Evolutionary conservation across 768 basidiomycete genomes (phyloP), one percentile per base, ranked within the genome.

Genomic region (Trametes maxima): DNA sequence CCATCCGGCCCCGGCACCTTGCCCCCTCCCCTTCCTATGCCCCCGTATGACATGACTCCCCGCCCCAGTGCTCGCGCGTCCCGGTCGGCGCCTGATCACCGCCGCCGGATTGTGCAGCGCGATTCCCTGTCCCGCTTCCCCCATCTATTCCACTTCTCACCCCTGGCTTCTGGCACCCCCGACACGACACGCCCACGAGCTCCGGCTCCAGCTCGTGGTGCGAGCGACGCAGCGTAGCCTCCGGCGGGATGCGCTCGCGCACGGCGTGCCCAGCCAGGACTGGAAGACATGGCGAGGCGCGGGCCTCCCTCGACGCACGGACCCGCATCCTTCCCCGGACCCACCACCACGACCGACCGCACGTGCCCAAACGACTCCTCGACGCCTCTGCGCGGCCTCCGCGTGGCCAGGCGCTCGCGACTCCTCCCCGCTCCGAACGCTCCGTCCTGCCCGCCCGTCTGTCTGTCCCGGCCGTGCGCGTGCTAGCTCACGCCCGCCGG

Each of bases 71-170:
- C 45, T 24, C 39, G 21, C 48, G 54, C 58, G 44, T 56, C 60
- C 54, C 47, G 47, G 53, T 35, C 42, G 69, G 76, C 77, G 79
- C 67, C 73, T 83, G 78, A 83, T 82, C 81, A 80, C 69, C 76
- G 79, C 73, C 66, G 22, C 62, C 51, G 62, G 43, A 28, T n/a
- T 22, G 53, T 24, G 33, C 36, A 44, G 47, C 57, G 48, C 60
- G 28, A 40, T 48, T 50, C 42, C 53, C 35, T 63, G 59, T 57
- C 66, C 64, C 67, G 61, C 67, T 63, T 68, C 66, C 55, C 43
- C 55, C 65, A 51, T 59, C 66, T 40, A 62, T 56, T 35, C 22
- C 45, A 21, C 57, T 35, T 37, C 48, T 17, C n/a, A n/a, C n/a
- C 64, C 64, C 54, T 60, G 63, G 62, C 63, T 65, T 48, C 57